Evolutionary conservation across 352 stramenopile species (phyloP), one percentile per base, ranked within the genome.

Genomic region (Phytophthora nicotianae): DNA sequence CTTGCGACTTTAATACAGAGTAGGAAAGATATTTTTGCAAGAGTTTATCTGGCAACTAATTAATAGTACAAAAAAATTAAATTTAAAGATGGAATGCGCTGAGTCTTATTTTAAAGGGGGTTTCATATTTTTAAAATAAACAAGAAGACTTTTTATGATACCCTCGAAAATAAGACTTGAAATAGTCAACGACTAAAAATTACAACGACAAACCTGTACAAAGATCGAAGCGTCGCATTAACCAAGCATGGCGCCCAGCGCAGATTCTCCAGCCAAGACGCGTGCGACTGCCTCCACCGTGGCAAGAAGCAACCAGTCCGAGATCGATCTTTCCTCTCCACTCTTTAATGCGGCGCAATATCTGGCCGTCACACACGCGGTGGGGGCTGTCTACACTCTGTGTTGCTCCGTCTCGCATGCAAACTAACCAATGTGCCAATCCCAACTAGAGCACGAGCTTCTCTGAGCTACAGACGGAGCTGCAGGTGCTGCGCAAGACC

Each of bases 401-500:
- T 11, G 32, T 26, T 62, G 14, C 17, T 50, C 27, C 6, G 14
- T 45, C 41, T 9, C 14, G 42, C 24, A 4, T 13, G 20, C 37
- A 43, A 23, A 51, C 13, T 37, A 16, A 47, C 23, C 4, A n/a
- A n/a, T n/a, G n/a, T 27, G 16, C 14, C 5, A 19, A 7, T 45
- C 33, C 8, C 27, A 35, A n/a, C 21, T 58, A 92, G 84, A 69
- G 51, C 21, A 92, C 84, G 23, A 91, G 68, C 50, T 91, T 85
- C 49, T 65, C 72, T 41, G 75, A 70, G 24, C 58, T 95, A 42
- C 74, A 89, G 52, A 77, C 55, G 17, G 79, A 87, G 53, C 78
- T 95, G n/a, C 73, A 77, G 16, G 76, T 83, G 42, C 73, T 95
- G 32, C 82, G 84, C 57, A 82, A 83, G 45, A 80, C 79, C 47